These are phyloP conservation scores for Ogataea sp. DNA, from an alignment of 805 yeast genomes.

Conservation along the genomic window DNA sequence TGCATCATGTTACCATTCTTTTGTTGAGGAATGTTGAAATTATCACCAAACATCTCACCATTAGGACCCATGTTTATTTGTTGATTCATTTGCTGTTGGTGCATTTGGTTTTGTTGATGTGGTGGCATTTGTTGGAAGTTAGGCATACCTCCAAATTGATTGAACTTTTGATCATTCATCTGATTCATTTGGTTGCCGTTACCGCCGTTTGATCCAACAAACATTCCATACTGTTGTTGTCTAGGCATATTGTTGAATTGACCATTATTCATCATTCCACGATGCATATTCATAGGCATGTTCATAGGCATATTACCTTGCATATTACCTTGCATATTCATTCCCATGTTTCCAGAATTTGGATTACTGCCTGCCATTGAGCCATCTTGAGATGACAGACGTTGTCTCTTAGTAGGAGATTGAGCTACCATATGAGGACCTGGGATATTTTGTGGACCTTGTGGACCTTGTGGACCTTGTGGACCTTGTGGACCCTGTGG, in stretches of 20 bases:
- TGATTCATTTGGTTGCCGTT: slow-evolving; percentile 10
- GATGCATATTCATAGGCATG: slow-evolving; percentile 12
- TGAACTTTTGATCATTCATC: slow-evolving; percentile 8
- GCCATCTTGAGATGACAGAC: slow-evolving; percentile 5
- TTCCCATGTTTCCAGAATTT: not conserved
- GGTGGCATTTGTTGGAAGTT: slow-evolving; percentile 19
- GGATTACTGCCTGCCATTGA: no score
- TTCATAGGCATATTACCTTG: not conserved
- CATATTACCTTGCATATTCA: slow-evolving; percentile 8
- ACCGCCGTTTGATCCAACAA: slow-evolving; percentile 20
- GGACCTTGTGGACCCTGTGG: slow-evolving; percentile 7
- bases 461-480: not conserved
- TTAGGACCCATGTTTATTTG: slow-evolving; percentile 1
- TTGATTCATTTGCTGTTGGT: slow-evolving; percentile 12
- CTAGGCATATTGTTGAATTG: not conserved
- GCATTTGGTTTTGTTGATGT: slow-evolving; percentile 10
- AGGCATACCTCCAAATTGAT: slow-evolving; percentile 19
- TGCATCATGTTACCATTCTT: slow-evolving; percentile 7
- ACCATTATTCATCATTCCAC: slow-evolving; percentile 11
- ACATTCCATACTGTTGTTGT: slow-evolving; percentile 17
- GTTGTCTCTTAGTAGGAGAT: slow-evolving; percentile 20
- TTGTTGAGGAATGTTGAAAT: not conserved
- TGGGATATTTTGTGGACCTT: no score
- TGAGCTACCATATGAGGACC: slow-evolving; percentile 10
- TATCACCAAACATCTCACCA: slow-evolving; percentile 14